These are phyloP conservation scores for Oryza rufipogon DNA, from an alignment of 176 grass and related monocot species.

Conservation along the genomic window DNA sequence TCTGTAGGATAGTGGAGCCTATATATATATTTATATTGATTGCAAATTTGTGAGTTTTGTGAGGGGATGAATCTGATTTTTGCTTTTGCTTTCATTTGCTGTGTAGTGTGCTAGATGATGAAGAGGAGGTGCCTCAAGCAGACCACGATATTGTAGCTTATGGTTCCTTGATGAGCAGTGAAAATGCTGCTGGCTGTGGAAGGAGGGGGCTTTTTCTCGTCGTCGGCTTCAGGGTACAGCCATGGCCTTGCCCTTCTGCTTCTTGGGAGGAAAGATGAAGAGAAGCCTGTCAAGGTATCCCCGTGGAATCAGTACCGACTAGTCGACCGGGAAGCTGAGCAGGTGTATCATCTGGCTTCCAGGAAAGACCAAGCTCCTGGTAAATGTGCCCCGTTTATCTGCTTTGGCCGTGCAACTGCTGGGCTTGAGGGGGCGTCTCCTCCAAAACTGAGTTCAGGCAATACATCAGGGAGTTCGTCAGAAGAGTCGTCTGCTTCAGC, in stretches of 20 bases:
- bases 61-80: slow-evolving; percentile 15
- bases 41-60: neutral
- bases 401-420: slow-evolving; percentile 64
- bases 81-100: slow-evolving; percentile 23
- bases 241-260: slow-evolving; percentile 91
- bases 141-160: slow-evolving; percentile 49
- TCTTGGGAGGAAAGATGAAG: slow-evolving; percentile 77
- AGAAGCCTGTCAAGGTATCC: slow-evolving; percentile 71
- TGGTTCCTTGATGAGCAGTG: slow-evolving; percentile 70
- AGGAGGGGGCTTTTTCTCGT: slow-evolving; percentile 98
- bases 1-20: neutral
- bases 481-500: slow-evolving; percentile 46
- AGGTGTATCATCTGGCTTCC: slow-evolving; percentile 58
- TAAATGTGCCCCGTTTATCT: slow-evolving; percentile 75
- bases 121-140: slow-evolving; percentile 2
- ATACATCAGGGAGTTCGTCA: slow-evolving; percentile 37
- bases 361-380: slow-evolving; percentile 55
- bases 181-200: slow-evolving; percentile 98
- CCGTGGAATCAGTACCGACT: slow-evolving; percentile 78
- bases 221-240: slow-evolving; percentile 95
- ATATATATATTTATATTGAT: neutral
- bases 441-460: slow-evolving; percentile 38
- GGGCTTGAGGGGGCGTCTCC: slow-evolving; percentile 61
- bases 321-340: slow-evolving; percentile 61
- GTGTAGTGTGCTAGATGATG: slow-evolving; percentile 21